Conservation (phyloP, 805 yeast genomes). For the Candida gorgasii region DNA sequence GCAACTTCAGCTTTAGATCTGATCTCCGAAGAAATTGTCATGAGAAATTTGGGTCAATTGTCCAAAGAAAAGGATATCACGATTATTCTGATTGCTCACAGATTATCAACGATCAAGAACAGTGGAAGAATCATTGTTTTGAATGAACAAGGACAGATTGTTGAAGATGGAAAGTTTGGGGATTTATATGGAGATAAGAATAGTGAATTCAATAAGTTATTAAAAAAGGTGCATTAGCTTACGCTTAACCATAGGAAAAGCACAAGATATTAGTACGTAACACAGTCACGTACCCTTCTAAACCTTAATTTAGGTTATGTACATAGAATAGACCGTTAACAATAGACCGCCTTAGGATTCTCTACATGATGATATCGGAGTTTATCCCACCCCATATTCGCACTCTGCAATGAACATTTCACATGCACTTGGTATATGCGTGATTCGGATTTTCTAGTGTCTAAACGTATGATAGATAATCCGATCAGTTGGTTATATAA, state of each 20-base stretch:
- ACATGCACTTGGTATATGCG: not conserved
- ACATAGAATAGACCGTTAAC: no score
- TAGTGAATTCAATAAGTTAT: slow-evolving; percentile 37
- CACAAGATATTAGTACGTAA: no score
- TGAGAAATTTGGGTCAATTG: slow-evolving; percentile 63
- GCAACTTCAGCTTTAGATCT: slow-evolving; percentile 94
- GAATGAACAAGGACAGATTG: slow-evolving; percentile 52
- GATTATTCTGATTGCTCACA: slow-evolving; percentile 87
- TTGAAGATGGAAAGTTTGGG: slow-evolving; percentile 54
- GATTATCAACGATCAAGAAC: slow-evolving; percentile 83
- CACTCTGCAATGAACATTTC: no score
- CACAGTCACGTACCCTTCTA: no score
- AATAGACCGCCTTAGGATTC: no score
- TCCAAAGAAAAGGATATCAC: slow-evolving; percentile 54
- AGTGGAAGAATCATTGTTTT: slow-evolving; percentile 81
- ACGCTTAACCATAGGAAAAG: no score
- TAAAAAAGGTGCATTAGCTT: no score
- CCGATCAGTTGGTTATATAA: no score
- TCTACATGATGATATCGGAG: no score
- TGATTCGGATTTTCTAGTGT: not conserved
- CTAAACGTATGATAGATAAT: not conserved
- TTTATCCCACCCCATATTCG: no score
- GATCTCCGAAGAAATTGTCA: slow-evolving; percentile 82
- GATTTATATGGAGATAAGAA: slow-evolving; percentile 26
- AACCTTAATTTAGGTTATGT: no score